Percentiles rank a stretch among this genome's conserved stretches.
Evolutionary conservation across 495 filamentous ascomycete species (phyloP).

Genomic region (Talaromyces proteolyticus): DNA sequence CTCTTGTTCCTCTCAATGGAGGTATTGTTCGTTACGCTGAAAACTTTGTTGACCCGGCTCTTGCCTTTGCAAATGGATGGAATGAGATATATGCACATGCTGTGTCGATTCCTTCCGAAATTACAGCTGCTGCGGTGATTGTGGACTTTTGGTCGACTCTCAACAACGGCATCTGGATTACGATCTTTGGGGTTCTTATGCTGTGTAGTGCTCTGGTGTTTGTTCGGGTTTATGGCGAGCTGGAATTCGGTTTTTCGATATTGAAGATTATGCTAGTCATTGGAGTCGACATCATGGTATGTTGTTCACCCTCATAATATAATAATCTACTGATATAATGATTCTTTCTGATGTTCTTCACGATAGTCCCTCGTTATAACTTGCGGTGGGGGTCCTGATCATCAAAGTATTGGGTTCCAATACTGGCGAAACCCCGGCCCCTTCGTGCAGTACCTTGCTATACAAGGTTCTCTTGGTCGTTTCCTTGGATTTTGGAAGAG

Average conservation of each 20-base stretch:
- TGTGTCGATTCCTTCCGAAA: slow-evolving; percentile 31
- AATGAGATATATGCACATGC: slow-evolving; percentile 24
- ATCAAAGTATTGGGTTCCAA: slow-evolving; percentile 22
- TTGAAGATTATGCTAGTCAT: slow-evolving; percentile 41
- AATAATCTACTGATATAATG: neutral
- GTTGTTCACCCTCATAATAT: neutral
- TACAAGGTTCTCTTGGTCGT: slow-evolving; percentile 22
- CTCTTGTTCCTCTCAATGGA: slow-evolving; percentile 21
- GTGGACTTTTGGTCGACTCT: slow-evolving; percentile 40
- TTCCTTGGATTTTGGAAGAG: slow-evolving; percentile 69
- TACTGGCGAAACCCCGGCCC: slow-evolving; percentile 36
- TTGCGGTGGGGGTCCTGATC: slow-evolving; percentile 31
- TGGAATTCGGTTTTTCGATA: slow-evolving; percentile 35
- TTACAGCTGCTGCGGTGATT: slow-evolving; percentile 40
- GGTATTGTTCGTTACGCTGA: slow-evolving; percentile 21
- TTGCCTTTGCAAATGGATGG: slow-evolving; percentile 24
- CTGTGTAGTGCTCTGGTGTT: slow-evolving; percentile 33
- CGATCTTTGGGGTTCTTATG: slow-evolving; percentile 37
- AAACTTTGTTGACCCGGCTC: slow-evolving; percentile 23
- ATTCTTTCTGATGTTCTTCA: neutral
- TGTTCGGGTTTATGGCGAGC: slow-evolving; percentile 41
- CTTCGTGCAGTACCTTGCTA: slow-evolving; percentile 12
- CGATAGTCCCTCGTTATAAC: slow-evolving; percentile 21
- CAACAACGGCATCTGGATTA: slow-evolving; percentile 35
- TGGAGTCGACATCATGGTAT: slow-evolving; percentile 36